Base-by-base conservation (phyloP, 176 grass and related monocot genomes). In the Typha latifolia region DNA sequence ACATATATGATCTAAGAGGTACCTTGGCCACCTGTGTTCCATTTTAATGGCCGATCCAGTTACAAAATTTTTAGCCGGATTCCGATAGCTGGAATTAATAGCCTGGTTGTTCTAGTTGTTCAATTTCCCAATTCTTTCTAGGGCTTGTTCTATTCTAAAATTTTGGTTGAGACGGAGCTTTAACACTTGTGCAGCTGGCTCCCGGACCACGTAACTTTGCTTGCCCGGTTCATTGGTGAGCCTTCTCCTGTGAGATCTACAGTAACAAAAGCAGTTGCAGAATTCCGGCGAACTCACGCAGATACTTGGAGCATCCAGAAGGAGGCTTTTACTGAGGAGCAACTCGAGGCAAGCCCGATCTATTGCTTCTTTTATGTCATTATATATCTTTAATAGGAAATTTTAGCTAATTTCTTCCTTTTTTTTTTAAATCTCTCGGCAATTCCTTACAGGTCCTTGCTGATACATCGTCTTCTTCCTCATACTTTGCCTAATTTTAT, bases 231-330 rank as follows among this genome's bases (percentile, higher is more conserved):
- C 64, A 84, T 97, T 48, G 48, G 76, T 0, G 94, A 97, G 66
- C 94, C 83, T 27, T 85, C 88, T 5, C 94, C 94, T 13, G 22
- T 92, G 48, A 97, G 73, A 87, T 92, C 88, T 61, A 90, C 94
- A 0, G 85, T 97, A 47, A 90, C 89, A 20, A 97, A 97, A 84
- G 89, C 94, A 11, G 88, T 97, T 5, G 94, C 94, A 4, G 94
- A 97, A 61, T 97, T 97, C 57, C 82, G 85, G 73, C 84, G 94
- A 22, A 97, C 94, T 1, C 94, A 97, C 27, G 94, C 94, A 9
- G 94, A 97, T 63, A 92, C 88, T 47, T 97, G 94, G 94, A 90
- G 72, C 78, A 86, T 92, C 65, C 94, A 97, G 62, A 90, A 92
- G 81, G 88, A 86, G 9, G 74, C 83, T 7, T 92, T 97, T 73